phyloP scores from a whole-genome alignment of 2,329 filamentous ascomycete genomes.

The Calycina marina region DNA sequence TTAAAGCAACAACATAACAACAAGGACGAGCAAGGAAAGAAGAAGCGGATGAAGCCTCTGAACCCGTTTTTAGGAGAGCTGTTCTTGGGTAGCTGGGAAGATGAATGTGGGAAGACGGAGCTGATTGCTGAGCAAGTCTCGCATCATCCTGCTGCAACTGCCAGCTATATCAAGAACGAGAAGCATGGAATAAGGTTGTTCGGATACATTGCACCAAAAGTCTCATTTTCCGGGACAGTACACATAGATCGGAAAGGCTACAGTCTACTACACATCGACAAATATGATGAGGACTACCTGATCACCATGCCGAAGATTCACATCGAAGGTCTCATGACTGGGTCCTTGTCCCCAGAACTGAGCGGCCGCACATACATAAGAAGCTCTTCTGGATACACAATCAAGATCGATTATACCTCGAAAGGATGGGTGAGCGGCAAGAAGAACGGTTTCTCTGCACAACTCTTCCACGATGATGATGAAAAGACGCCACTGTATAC shows the following conservation, averaged over 20 bases:
- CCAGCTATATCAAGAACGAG: constrained; percentile 81
- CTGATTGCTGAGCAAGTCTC: constrained; percentile 88
- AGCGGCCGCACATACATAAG: constrained; percentile 72
- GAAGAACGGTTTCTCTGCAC: constrained; percentile 76
- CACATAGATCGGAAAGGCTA: constrained; percentile 90
- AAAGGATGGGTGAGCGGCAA: constrained; percentile 91
- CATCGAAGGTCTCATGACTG: constrained; percentile 80
- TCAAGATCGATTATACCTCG: constrained; percentile 81
- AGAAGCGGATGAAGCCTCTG: constrained; percentile 88
- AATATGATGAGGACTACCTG: constrained; percentile 47
- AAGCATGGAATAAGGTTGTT: constrained; percentile 59
- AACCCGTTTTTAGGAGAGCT: constrained; percentile 93
- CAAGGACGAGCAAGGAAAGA: constrained; percentile 49
- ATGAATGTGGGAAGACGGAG: constrained; percentile 65
- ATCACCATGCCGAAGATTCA: constrained; percentile 85
- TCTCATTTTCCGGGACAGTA: constrained; percentile 83
- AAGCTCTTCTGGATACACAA: constrained; percentile 72
- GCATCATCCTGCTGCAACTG: constrained; percentile 89
- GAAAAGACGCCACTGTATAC: constrained; percentile 64
- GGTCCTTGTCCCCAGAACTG: constrained; percentile 77
- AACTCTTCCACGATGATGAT: constrained; percentile 52
- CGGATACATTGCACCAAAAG: constrained; percentile 92
- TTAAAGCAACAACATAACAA: constrained; percentile 70
- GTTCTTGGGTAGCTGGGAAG: constrained; percentile 81
- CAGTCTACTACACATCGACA: constrained; percentile 62